Evolutionary conservation across 2,329 filamentous ascomycete genomes (phyloP).

Genomic region (Colletotrichum falcatum): DNA sequence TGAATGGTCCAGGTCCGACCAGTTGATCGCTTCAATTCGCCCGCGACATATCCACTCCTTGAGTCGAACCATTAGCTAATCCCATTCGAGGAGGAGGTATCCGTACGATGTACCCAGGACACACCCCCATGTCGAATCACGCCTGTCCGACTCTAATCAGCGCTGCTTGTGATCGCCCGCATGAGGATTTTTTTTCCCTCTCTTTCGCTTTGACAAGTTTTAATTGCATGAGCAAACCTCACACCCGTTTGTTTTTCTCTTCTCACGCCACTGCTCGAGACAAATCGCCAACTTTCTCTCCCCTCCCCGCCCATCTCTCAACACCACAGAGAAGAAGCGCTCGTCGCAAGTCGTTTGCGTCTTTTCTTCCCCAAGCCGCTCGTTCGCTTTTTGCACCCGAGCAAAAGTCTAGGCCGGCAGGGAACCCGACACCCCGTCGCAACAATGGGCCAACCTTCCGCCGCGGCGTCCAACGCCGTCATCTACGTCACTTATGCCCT

Average conservation of each 20-base stretch:
- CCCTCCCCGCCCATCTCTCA: background rate
- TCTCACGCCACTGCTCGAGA: slow-evolving; percentile 28
- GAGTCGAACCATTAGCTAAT: slow-evolving; percentile 24
- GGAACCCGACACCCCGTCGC: background rate
- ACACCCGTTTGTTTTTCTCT: slow-evolving; percentile 14
- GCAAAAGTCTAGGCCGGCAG: background rate
- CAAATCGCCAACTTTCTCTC: slow-evolving; percentile 6
- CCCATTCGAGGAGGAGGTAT: slow-evolving; percentile 2
- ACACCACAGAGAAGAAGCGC: background rate
- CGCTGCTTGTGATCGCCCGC: slow-evolving; percentile 10
- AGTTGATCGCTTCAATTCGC: slow-evolving; percentile 23
- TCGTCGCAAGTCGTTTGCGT: background rate
- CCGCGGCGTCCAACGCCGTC: slow-evolving; percentile 82
- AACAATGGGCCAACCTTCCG: slow-evolving; percentile 80
- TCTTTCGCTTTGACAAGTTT: background rate
- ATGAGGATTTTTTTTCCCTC: slow-evolving; percentile 19
- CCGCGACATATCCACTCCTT: slow-evolving; percentile 25
- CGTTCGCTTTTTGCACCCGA: background rate
- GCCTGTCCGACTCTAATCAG: background rate
- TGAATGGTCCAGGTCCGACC: slow-evolving; percentile 19
- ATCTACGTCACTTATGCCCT: slow-evolving; percentile 83
- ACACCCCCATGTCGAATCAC: slow-evolving; percentile 20
- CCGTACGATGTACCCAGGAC: no score
- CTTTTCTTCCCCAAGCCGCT: background rate
- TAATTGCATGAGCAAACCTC: slow-evolving; percentile 27